These are phyloP conservation scores for Trichomonas tenax DNA, from an alignment of 208 protist species.

Conservation along the genomic window DNA sequence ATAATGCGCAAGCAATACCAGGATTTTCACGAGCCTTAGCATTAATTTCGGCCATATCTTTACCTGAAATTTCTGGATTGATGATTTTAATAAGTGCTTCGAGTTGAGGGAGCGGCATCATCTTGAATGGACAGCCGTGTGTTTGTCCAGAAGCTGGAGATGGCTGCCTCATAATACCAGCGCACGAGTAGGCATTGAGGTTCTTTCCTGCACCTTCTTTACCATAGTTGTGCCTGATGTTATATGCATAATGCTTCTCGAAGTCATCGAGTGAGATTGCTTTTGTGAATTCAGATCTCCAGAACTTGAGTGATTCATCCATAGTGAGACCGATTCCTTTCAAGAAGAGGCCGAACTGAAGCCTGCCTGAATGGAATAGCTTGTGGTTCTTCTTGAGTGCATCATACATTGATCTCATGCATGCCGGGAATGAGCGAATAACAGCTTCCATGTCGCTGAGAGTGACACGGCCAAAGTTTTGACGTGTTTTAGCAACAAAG, in stretches of 20 bases:
- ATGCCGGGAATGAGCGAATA: neutral
- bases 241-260: slow-evolving; percentile 14
- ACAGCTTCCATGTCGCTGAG: neutral
- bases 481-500: neutral
- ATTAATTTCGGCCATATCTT: neutral
- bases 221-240: slow-evolving; percentile 11
- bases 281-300: neutral
- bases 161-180: neutral
- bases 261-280: neutral
- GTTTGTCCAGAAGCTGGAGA: neutral
- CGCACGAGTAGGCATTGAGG: neutral
- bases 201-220: slow-evolving; percentile 12
- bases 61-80: neutral
- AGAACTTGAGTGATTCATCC: neutral
- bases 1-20: neutral
- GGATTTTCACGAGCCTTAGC: neutral
- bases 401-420: neutral
- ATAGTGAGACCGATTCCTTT: slow-evolving; percentile 21
- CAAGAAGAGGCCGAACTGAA: slow-evolving; percentile 1
- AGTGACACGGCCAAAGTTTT: neutral
- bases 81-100: neutral
- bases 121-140: slow-evolving; percentile 17
- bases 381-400: neutral
- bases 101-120: neutral
- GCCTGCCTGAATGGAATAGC: neutral